Evolutionary conservation across 306 rosid species (phyloP).

Genomic region (Casuarina equisetifolia): DNA sequence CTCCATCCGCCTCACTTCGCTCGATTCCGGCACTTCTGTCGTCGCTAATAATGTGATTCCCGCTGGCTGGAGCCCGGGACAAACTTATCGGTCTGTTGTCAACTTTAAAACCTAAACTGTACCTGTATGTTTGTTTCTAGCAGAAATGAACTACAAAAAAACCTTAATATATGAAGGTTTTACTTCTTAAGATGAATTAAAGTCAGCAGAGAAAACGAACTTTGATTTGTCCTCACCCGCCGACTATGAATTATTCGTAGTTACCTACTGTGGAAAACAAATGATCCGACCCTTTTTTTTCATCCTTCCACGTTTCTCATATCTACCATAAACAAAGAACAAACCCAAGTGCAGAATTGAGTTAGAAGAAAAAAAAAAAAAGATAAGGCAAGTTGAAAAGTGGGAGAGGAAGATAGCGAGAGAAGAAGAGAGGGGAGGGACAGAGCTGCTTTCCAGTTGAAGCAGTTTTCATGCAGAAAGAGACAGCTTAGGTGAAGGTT

Average conservation of each 20-base stretch:
- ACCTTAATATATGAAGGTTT: neutral
- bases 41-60: conserved; percentile 65
- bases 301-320: no score
- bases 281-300: neutral
- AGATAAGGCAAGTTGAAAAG: no score
- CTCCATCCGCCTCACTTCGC: conserved; percentile 53
- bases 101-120: conserved; percentile 35
- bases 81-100: conserved; percentile 57
- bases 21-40: conserved; percentile 32
- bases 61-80: conserved; percentile 62
- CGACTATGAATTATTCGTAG: neutral
- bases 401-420: no score
- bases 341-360: no score
- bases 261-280: neutral
- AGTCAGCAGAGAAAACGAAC: neutral
- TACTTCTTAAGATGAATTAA: neutral
- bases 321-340: no score
- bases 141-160: neutral
- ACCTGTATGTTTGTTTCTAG: no score
- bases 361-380: no score
- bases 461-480: neutral
- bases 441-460: neutral
- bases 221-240: neutral
- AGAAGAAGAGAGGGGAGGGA: no score
- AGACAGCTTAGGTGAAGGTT: neutral